phyloP scores from a whole-genome alignment of 2,329 filamentous ascomycete genomes.

The Ceratocystis cacaofunesta region DNA sequence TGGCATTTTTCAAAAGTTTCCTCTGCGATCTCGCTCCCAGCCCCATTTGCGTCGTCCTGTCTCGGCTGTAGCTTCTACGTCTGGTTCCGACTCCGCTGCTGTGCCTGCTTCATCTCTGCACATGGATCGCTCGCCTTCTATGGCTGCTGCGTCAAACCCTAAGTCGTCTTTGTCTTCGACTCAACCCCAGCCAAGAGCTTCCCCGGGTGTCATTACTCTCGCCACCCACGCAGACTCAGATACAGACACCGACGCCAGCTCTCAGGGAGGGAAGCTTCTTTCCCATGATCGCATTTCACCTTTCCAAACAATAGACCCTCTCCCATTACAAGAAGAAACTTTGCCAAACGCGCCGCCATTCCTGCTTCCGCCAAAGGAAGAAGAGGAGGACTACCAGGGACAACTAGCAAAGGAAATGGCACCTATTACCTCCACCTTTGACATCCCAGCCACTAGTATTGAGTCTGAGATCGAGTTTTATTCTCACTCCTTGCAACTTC shows the following conservation, averaged over 20 bases:
- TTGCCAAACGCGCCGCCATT: background rate
- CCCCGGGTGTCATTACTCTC: background rate
- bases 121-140: background rate
- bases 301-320: background rate
- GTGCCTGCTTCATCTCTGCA: background rate
- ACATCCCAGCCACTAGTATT: background rate
- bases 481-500: background rate
- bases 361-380: background rate
- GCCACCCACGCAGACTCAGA: background rate
- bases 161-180: background rate
- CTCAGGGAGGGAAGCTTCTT: background rate
- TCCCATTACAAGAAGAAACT: background rate
- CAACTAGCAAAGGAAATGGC: background rate
- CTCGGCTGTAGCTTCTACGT: background rate
- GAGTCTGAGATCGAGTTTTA: background rate
- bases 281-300: background rate
- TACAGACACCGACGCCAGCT: background rate
- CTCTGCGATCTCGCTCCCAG: conserved; percentile 10
- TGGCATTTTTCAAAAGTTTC: conserved; percentile 14
- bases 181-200: background rate
- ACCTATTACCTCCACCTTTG: background rate
- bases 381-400: background rate
- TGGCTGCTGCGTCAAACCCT: background rate
- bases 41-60: conserved; percentile 5
- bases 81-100: background rate